Evolutionary conservation across 768 basidiomycete genomes (phyloP).

Genomic region (Russula brevipes): DNA sequence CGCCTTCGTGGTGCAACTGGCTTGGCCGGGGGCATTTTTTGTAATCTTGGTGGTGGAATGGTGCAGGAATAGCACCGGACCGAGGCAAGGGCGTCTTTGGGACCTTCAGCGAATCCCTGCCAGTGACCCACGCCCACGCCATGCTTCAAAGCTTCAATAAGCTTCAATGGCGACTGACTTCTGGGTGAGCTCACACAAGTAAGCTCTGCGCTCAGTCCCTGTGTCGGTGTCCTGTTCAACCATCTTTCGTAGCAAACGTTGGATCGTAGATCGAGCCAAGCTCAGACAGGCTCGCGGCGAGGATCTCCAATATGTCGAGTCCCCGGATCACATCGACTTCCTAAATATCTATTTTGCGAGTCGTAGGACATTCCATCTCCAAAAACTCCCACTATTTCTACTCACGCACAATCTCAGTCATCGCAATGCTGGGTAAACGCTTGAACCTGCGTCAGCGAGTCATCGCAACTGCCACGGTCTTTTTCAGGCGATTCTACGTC

Average conservation of each 20-base stretch:
- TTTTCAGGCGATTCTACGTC: conserved; percentile 94
- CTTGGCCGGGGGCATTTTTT: conserved; percentile 24
- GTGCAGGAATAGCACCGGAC: background rate
- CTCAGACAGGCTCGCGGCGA: conserved; percentile 67
- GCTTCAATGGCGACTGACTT: conserved; percentile 78
- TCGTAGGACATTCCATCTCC: conserved; percentile 38
- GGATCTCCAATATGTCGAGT: conserved; percentile 75
- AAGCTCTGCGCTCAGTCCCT: conserved; percentile 3
- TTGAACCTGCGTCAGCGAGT: conserved; percentile 81
- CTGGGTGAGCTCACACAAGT: conserved; percentile 91
- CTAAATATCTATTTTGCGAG: conserved; percentile 87
- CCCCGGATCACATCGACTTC: conserved; percentile 72
- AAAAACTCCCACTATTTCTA: background rate
- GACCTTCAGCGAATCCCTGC: background rate
- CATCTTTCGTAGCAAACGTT: conserved; percentile 64
- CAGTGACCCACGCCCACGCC: no score
- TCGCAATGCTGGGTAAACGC: conserved; percentile 82
- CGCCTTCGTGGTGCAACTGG: conserved; percentile 29
- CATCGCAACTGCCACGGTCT: conserved; percentile 90
- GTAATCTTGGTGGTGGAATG: background rate
- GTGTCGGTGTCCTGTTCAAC: background rate
- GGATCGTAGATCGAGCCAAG: conserved; percentile 80
- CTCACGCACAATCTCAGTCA: conserved; percentile 46
- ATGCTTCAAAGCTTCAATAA: background rate
- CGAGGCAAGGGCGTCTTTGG: background rate